These are phyloP conservation scores for Telfairia occidentalis DNA, from an alignment of 331 rosid genomes.

Conservation along the genomic window DNA sequence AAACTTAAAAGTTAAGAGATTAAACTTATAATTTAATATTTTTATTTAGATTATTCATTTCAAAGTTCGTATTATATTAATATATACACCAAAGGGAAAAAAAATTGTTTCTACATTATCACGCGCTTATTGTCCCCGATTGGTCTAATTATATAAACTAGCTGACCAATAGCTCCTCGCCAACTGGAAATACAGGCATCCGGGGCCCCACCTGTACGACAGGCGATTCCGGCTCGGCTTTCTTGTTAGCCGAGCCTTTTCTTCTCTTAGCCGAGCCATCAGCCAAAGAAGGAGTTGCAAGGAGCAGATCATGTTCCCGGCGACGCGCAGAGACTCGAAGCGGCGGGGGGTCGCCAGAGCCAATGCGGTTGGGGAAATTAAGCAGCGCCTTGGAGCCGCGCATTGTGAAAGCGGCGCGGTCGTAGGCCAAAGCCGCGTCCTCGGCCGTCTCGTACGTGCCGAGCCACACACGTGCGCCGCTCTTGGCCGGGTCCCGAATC, in stretches of 20 bases:
- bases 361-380: slow-evolving; percentile 7
- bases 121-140: too few relatives aligned
- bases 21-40: too few relatives aligned
- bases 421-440: slow-evolving; percentile 6
- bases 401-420: background rate
- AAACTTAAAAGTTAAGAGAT: too few relatives aligned
- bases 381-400: slow-evolving; percentile 2
- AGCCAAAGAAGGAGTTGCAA: background rate
- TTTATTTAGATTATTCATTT: too few relatives aligned
- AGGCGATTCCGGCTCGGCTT: background rate
- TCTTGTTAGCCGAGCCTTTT: background rate
- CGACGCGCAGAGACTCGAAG: background rate
- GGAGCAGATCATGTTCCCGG: background rate
- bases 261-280: background rate
- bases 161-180: background rate
- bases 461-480: slow-evolving; percentile 9
- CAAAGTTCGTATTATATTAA: too few relatives aligned
- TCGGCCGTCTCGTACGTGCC: slow-evolving; percentile 8
- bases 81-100: too few relatives aligned
- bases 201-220: background rate
- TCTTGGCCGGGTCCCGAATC: slow-evolving; percentile 7
- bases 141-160: too few relatives aligned
- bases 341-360: background rate
- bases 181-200: background rate
- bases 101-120: background rate